phyloP scores from a whole-genome alignment of 192 early-diverging fungal genomes.

The Coemansia sp. region DNA sequence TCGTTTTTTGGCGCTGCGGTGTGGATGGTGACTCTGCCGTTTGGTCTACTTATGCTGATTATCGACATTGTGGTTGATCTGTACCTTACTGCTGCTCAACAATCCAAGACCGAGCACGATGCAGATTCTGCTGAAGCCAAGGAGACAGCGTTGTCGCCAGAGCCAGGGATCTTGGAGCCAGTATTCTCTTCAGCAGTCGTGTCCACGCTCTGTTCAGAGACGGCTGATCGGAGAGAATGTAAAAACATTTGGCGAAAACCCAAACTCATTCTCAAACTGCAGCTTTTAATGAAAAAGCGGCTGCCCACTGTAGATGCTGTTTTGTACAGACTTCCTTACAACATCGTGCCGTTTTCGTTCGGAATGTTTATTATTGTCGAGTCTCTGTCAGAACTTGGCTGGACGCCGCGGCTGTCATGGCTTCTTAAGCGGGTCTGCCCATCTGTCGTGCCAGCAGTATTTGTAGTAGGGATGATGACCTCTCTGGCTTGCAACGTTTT shows the following conservation, averaged over 20 bases:
- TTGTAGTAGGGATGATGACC: constrained; percentile 63
- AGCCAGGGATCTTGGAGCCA: background rate
- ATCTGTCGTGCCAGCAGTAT: constrained; percentile 61
- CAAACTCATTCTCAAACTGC: background rate
- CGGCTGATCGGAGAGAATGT: background rate
- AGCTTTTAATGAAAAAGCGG: constrained; percentile 9
- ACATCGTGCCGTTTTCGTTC: constrained; percentile 75
- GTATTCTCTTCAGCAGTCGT: background rate
- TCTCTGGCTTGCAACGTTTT: constrained; percentile 72
- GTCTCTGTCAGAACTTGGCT: constrained; percentile 65
- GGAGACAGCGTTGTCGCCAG: background rate
- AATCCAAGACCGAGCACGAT: background rate
- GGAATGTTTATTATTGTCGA: constrained; percentile 89
- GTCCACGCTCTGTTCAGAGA: background rate
- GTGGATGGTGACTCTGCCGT: constrained; percentile 72
- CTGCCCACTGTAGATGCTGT: constrained; percentile 60
- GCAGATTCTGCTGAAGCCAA: background rate
- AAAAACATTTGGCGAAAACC: background rate
- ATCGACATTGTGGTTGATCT: constrained; percentile 63
- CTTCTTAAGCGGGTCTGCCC: constrained; percentile 58
- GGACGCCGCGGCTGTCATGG: constrained; percentile 69
- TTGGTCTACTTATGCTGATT: constrained; percentile 63
- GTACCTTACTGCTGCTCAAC: constrained; percentile 15
- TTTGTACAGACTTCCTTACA: constrained; percentile 71
- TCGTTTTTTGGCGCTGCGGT: constrained; percentile 73